A percentile compares a stretch with the other conserved stretches of the same genome.
Evolutionary conservation across 2,329 filamentous ascomycete species (phyloP).

Genomic region (Coleophoma cylindrospora): DNA sequence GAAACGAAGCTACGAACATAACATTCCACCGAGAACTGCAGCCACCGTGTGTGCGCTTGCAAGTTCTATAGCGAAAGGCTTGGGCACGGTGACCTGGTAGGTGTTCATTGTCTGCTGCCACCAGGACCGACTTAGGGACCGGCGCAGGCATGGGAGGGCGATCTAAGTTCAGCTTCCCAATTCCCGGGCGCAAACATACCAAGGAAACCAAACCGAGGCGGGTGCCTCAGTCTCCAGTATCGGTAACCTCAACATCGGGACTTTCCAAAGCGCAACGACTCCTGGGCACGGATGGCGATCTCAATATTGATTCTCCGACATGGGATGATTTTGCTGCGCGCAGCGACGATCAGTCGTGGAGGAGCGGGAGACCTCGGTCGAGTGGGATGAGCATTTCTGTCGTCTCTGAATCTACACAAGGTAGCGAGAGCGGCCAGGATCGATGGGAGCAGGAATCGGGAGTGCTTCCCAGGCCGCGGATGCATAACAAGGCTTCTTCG

Average conservation of each 20-base stretch:
- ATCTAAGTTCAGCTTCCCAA: constrained; percentile 19
- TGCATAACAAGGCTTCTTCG: constrained; percentile 38
- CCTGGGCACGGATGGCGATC: constrained; percentile 26
- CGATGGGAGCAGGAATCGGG: constrained; percentile 20
- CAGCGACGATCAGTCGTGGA: constrained; percentile 16
- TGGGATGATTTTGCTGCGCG: constrained; percentile 9
- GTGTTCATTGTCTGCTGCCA: too few relatives aligned
- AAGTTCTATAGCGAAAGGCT: too few relatives aligned
- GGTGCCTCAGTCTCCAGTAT: constrained; percentile 2
- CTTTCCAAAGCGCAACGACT: constrained; percentile 26
- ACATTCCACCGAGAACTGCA: too few relatives aligned
- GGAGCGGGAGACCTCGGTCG: constrained; percentile 23
- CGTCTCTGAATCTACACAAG: constrained; percentile 26
- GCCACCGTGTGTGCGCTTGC: too few relatives aligned
- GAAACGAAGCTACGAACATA: neutral
- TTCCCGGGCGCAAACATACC: constrained; percentile 9
- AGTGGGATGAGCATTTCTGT: constrained; percentile 33
- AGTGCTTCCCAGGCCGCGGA: constrained; percentile 19
- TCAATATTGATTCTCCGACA: constrained; percentile 39
- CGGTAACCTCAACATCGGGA: neutral
- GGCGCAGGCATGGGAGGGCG: constrained; percentile 11
- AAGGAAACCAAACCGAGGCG: neutral
- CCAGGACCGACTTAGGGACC: neutral
- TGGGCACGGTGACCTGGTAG: too few relatives aligned
- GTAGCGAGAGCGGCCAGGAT: constrained; percentile 15